phyloP scores from a whole-genome alignment of 306 rosid species.

The Vicia faba region DNA sequence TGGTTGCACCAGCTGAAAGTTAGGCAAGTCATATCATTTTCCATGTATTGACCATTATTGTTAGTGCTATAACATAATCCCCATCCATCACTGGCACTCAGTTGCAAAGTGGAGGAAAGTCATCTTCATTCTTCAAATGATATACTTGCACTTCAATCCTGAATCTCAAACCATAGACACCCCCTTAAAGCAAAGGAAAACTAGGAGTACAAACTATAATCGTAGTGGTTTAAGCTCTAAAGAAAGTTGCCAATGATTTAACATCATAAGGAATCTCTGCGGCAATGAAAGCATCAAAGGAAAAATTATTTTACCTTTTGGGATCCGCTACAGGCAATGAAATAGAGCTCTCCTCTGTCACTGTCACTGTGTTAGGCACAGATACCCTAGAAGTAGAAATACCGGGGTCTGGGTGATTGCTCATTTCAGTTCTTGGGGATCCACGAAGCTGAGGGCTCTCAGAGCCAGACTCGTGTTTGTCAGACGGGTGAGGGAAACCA shows the following conservation, averaged over 20 bases:
- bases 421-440: constrained; percentile 43
- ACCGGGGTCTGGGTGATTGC: constrained; percentile 42
- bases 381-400: constrained; percentile 40
- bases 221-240: constrained; percentile 44
- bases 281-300: constrained; percentile 23
- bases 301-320: constrained; percentile 55
- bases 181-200: constrained; percentile 46
- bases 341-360: constrained; percentile 40
- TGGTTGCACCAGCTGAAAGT: constrained; percentile 48
- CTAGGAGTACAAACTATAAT: constrained; percentile 42
- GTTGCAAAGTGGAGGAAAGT: constrained; percentile 58
- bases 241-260: constrained; percentile 35
- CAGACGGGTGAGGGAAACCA: constrained; percentile 46
- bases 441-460: constrained; percentile 49
- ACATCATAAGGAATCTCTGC: constrained; percentile 32
- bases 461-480: constrained; percentile 54
- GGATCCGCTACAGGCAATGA: constrained; percentile 36
- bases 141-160: constrained; percentile 52
- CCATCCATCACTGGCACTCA: constrained; percentile 52
- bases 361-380: constrained; percentile 37
- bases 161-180: constrained; percentile 58
- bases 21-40: constrained; percentile 46
- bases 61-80: constrained; percentile 49
- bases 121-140: constrained; percentile 61
- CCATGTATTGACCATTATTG: constrained; percentile 52